These are phyloP conservation scores for Larix kaempferi DNA, from an alignment of 75 land plant genomes.

Conservation along the genomic window DNA sequence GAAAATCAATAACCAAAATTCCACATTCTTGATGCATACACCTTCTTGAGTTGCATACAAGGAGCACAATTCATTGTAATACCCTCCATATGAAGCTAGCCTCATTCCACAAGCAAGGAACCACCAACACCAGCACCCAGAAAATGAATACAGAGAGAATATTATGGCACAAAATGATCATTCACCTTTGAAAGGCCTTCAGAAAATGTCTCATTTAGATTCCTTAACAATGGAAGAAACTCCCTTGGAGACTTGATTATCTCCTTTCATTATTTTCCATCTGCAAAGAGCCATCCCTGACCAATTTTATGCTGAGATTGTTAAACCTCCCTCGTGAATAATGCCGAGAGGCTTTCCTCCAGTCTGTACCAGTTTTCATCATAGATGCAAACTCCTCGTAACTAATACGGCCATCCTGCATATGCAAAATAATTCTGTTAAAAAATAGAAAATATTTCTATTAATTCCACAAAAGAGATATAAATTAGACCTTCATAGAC, in stretches of 20 bases:
- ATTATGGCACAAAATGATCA: background rate
- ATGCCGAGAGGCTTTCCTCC: slow-evolving; percentile 71
- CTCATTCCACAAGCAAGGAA: background rate
- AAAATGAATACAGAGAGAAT: slow-evolving; percentile 3
- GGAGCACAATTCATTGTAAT: background rate
- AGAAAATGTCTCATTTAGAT: background rate
- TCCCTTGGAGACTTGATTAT: background rate
- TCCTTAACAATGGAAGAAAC: background rate
- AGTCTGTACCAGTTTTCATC: slow-evolving; percentile 79
- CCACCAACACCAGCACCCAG: background rate
- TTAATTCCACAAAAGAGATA: background rate
- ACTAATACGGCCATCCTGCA: slow-evolving; percentile 66
- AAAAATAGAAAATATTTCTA: background rate
- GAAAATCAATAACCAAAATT: background rate
- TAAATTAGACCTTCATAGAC: background rate
- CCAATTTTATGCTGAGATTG: slow-evolving; percentile 47
- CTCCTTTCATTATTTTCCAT: slow-evolving; percentile 7
- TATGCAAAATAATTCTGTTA: background rate
- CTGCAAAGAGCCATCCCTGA: slow-evolving; percentile 56
- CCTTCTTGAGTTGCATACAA: background rate
- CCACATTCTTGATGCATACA: background rate
- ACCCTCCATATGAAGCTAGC: background rate
- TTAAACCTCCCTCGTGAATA: slow-evolving; percentile 64
- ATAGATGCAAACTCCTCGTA: slow-evolving; percentile 67
- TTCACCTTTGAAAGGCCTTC: background rate